phyloP scores from a whole-genome alignment of 2,329 filamentous ascomycete genomes.

The Monosporascus sp. region DNA sequence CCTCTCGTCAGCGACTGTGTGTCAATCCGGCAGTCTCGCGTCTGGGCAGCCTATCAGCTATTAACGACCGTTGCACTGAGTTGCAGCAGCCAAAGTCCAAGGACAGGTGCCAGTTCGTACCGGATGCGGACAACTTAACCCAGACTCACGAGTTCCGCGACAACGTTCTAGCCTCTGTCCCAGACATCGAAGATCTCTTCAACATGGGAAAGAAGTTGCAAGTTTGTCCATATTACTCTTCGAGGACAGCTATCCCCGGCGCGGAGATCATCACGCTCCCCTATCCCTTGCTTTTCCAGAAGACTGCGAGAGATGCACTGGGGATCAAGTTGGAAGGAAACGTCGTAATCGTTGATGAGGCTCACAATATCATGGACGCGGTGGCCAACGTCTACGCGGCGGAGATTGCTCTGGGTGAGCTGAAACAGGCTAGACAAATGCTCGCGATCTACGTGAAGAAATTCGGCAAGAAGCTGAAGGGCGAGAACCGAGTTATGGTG shows the following conservation, averaged over 20 bases:
- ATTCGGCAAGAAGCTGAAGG: conserved; percentile 84
- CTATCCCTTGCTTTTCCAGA: conserved; percentile 85
- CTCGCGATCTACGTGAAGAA: conserved; percentile 77
- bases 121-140: conserved; percentile 67
- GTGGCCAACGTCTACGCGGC: conserved; percentile 83
- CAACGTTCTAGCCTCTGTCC: conserved; percentile 72
- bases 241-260: conserved; percentile 71
- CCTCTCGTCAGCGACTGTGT: conserved; percentile 81
- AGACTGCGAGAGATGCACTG: conserved; percentile 79
- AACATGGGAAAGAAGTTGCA: conserved; percentile 70
- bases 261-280: conserved; percentile 90
- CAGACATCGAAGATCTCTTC: conserved; percentile 89
- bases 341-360: conserved; percentile 93
- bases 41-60: conserved; percentile 67
- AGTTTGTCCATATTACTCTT: conserved; percentile 96
- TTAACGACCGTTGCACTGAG: conserved; percentile 90
- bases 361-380: conserved; percentile 95
- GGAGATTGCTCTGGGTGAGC: conserved; percentile 65
- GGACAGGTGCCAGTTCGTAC: conserved; percentile 70
- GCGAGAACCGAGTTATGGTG: conserved; percentile 85
- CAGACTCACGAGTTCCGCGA: conserved; percentile 79
- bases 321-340: conserved; percentile 81
- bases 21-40: conserved; percentile 79
- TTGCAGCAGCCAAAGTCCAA: conserved; percentile 69
- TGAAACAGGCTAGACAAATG: conserved; percentile 68